phyloP scores from a whole-genome alignment of 225 moss, liverwort and hornwort species.

The Marchantia polymorpha region DNA sequence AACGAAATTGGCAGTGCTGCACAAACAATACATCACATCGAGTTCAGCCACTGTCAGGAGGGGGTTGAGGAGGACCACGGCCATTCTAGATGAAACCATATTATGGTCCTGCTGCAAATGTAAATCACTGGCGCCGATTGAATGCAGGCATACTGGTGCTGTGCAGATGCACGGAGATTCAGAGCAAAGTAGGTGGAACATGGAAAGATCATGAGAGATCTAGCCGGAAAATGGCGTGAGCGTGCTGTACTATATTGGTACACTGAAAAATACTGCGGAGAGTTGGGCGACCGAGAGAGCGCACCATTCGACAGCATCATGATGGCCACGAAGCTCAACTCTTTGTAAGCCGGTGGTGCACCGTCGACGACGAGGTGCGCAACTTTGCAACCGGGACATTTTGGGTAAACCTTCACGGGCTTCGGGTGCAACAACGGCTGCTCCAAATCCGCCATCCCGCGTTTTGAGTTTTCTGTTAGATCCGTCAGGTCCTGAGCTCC shows the following conservation, averaged over 20 bases:
- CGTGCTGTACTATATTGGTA: too few species aligned
- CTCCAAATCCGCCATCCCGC: conserved; percentile 34
- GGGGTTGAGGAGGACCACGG: too few species aligned
- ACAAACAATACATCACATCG: background rate
- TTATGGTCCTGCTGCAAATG: too few species aligned
- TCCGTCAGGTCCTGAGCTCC: background rate
- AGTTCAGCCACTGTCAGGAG: background rate
- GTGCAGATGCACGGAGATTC: too few species aligned
- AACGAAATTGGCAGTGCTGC: conserved; percentile 75
- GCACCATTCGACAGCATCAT: conserved; percentile 59
- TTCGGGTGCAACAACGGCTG: conserved; percentile 46
- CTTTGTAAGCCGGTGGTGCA: conserved; percentile 46
- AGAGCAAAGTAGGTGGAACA: background rate
- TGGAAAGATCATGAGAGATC: background rate
- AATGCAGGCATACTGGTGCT: too few species aligned
- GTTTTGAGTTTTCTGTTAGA: background rate
- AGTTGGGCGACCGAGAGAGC: background rate
- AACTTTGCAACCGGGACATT: conserved; percentile 60
- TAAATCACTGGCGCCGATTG: too few species aligned
- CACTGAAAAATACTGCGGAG: background rate
- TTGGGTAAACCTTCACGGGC: conserved; percentile 30
- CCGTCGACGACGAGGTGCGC: conserved; percentile 43
- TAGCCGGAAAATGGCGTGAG: too few species aligned
- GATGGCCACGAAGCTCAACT: conserved; percentile 38
- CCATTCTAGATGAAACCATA: too few species aligned